phyloP scores from a whole-genome alignment of 768 basidiomycete species.

The Plicaturopsis crispa region DNA sequence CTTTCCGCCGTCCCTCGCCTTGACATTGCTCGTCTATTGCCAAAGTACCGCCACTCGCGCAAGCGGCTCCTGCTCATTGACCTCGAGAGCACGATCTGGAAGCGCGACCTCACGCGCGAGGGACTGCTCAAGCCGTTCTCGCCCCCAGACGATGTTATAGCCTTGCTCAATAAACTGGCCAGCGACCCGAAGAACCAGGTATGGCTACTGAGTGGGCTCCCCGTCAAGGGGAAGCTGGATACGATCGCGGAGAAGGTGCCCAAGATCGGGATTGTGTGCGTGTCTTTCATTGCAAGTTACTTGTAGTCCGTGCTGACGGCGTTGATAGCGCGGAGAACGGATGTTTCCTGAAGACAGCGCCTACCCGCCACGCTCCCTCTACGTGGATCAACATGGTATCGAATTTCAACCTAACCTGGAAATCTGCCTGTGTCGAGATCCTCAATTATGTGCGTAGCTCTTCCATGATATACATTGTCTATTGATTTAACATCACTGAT shows the following conservation, averaged over 20 bases:
- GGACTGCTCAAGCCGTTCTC: constrained; percentile 34
- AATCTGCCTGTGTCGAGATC: constrained; percentile 73
- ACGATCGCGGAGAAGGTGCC: constrained; percentile 53
- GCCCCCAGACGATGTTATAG: constrained; percentile 30
- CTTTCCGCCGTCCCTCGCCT: constrained; percentile 28
- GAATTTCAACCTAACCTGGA: constrained; percentile 77
- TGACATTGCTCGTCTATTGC: constrained; percentile 46
- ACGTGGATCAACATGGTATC: constrained; percentile 79
- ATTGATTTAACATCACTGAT: too few relatives aligned
- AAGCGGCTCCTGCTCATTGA: constrained; percentile 67
- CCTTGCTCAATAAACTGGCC: constrained; percentile 47
- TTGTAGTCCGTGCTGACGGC: background rate
- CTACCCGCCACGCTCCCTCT: constrained; percentile 17
- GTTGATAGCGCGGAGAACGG: constrained; percentile 72
- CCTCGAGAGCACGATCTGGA: constrained; percentile 78
- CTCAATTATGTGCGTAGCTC: constrained; percentile 62
- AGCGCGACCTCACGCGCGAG: constrained; percentile 42
- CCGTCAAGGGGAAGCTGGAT: constrained; percentile 56
- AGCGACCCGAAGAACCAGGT: constrained; percentile 68
- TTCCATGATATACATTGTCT: too few relatives aligned
- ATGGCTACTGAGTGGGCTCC: constrained; percentile 75
- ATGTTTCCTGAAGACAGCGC: constrained; percentile 66
- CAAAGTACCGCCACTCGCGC: constrained; percentile 57
- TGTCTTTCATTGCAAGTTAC: too few relatives aligned
- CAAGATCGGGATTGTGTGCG: constrained; percentile 69